Evolutionary conservation across 345 rosid species (phyloP), one percentile per base, ranked within the genome.

Genomic region (Lepidium sativum): DNA sequence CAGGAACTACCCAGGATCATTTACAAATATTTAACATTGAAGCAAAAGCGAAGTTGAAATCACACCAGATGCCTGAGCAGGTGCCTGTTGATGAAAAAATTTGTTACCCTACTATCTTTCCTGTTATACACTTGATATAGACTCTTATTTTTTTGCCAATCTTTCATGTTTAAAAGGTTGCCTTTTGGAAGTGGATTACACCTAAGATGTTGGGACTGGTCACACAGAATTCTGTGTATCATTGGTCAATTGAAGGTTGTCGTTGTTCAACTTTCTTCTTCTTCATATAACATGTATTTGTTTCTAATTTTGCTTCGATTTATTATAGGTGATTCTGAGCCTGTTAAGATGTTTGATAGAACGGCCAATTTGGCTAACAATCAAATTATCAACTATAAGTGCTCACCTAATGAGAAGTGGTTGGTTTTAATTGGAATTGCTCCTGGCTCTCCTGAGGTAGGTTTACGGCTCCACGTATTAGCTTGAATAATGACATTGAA

Each of bases 61-160:
- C 96, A 4, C 84, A 91, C 78, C 99, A 88, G 79, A 95, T 91
- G 99, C 89, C 95, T 39, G 98, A 95, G 86, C 99, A 91, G 88
- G 99, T 88, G 71, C 55, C 54, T 45, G 18, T 51, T 63, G 52
- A 52, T 60, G 48, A 61, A 55, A 20, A 37, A 55, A 49, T 43
- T 52, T 59, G 31, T 34, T 27, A 50, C 25, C 25, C 33, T 21
- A 39, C 32, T 38, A 34, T 51, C 38, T 54, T 47, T 67, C 20
- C 37, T 67, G 59, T 31, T 54, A n/a, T 39, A 62, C 2, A 48
- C 16, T 21, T 39, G 27, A 7, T 38, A 31, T 34, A 32, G 42
- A 57, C 25, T 12, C 23, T 34, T 18, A 38, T 41, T 16, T 15
- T 42, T 34, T 13, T 60, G 11, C 7, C 50, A 23, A 64, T 53